A percentile compares a stretch with the other conserved stretches of the same genome.
Evolutionary conservation across 2,329 filamentous ascomycete species (phyloP).

Genomic region (Colletotrichum costaricense): DNA sequence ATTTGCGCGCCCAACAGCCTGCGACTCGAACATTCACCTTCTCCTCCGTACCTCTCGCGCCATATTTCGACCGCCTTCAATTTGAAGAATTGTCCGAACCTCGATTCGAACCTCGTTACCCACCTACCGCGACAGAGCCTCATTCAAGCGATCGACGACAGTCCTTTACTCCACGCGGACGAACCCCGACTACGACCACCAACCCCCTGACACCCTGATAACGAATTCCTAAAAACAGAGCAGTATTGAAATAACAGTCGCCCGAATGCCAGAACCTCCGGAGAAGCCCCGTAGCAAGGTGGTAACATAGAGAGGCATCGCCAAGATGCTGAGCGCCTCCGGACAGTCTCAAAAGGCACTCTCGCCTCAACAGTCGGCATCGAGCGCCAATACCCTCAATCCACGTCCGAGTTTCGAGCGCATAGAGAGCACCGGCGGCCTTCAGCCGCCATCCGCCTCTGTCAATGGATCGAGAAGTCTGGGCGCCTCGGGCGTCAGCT

Average conservation of each 20-base stretch:
- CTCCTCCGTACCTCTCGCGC: background rate
- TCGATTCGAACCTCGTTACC: slow-evolving; percentile 6
- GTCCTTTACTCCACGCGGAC: slow-evolving; percentile 11
- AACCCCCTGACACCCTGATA: background rate
- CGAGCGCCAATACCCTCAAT: slow-evolving; percentile 49
- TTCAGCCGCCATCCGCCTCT: slow-evolving; percentile 56
- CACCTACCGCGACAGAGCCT: slow-evolving; percentile 10
- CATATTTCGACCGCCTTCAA: background rate
- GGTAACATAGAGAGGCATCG: slow-evolving; percentile 37
- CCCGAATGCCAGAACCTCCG: slow-evolving; percentile 35
- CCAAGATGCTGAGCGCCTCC: slow-evolving; percentile 64
- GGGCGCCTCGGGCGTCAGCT: slow-evolving; percentile 68
- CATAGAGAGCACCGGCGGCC: slow-evolving; percentile 53
- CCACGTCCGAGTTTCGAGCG: slow-evolving; percentile 65
- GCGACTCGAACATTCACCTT: background rate
- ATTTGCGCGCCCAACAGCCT: slow-evolving; percentile 8
- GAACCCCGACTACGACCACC: slow-evolving; percentile 3
- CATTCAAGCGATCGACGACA: slow-evolving; percentile 1
- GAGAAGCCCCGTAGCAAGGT: slow-evolving; percentile 34
- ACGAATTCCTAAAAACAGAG: background rate
- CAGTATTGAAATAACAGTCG: slow-evolving; percentile 22
- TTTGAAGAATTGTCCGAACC: background rate
- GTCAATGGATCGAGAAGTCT: slow-evolving; percentile 52
- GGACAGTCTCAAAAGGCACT: slow-evolving; percentile 66
- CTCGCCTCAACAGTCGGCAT: slow-evolving; percentile 50